Percentiles rank a stretch among this genome's conserved stretches.
Conservation (phyloP, 805 yeast genomes). For the Komagataella populi region DNA sequence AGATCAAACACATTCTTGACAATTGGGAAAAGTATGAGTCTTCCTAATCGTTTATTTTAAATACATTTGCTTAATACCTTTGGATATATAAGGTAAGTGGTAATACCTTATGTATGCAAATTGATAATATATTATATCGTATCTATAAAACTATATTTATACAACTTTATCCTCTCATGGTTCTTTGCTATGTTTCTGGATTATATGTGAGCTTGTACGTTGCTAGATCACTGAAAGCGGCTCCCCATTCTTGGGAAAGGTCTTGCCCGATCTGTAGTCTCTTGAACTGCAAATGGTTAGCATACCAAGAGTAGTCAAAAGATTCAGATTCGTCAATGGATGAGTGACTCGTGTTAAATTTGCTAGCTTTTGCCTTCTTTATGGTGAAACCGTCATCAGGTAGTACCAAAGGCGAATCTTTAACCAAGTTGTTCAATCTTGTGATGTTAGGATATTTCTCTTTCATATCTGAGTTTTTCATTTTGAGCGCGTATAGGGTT, state of each 20-base stretch:
- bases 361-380: background rate
- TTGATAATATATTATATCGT: background rate
- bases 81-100: constrained; percentile 7
- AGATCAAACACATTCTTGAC: constrained; percentile 79
- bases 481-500: constrained; percentile 13
- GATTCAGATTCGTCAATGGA: background rate
- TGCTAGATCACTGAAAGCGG: constrained; percentile 13
- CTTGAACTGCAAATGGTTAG: background rate
- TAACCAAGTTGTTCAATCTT: constrained; percentile 7
- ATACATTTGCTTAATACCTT: background rate
- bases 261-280: constrained; percentile 1
- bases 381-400: background rate
- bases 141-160: background rate
- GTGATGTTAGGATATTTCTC: constrained; percentile 16
- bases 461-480: constrained; percentile 12
- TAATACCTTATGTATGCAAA: constrained; percentile 4
- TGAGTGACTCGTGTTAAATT: background rate
- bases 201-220: background rate
- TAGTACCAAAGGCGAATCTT: background rate
- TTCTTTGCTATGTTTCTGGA: background rate
- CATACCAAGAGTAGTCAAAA: background rate
- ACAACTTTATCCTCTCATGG: background rate
- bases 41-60: constrained; percentile 17
- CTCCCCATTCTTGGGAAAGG: constrained; percentile 8
- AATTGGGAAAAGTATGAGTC: constrained; percentile 84